Conservation (phyloP, 768 basidiomycete species). For the Suillus spraguei region DNA sequence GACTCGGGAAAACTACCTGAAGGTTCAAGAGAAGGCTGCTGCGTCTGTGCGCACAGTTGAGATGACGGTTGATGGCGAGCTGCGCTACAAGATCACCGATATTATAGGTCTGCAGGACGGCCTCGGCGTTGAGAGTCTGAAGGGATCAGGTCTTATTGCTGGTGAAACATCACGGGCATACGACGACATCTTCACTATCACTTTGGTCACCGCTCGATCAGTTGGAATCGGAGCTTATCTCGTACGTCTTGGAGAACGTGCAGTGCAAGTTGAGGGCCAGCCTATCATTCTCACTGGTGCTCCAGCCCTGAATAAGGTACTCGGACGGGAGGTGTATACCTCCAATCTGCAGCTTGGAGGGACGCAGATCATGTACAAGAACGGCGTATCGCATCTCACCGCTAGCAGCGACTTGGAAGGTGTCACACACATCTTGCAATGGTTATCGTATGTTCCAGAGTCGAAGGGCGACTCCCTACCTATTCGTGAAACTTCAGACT, state of each 20-base stretch:
- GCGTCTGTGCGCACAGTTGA: slow-evolving; percentile 80
- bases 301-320: slow-evolving; percentile 95
- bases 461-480: slow-evolving; percentile 80
- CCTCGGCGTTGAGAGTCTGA: slow-evolving; percentile 94
- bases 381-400: slow-evolving; percentile 96
- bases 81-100: slow-evolving; percentile 92
- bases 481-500: slow-evolving; percentile 68
- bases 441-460: slow-evolving; percentile 93
- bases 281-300: slow-evolving; percentile 99
- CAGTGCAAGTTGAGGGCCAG: slow-evolving; percentile 98
- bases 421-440: slow-evolving; percentile 89
- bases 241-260: slow-evolving; percentile 95
- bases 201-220: slow-evolving; percentile 96
- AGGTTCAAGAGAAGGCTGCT: slow-evolving; percentile 83
- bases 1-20: slow-evolving; percentile 87
- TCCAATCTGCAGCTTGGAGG: slow-evolving; percentile 98
- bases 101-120: slow-evolving; percentile 98
- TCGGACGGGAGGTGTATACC: slow-evolving; percentile 98
- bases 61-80: slow-evolving; percentile 84
- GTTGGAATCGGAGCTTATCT: slow-evolving; percentile 99
- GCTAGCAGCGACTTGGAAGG: slow-evolving; percentile 96
- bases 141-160: slow-evolving; percentile 96
- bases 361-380: slow-evolving; percentile 99
- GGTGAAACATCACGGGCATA: slow-evolving; percentile 98
- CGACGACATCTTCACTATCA: slow-evolving; percentile 99